Evolutionary conservation across 2,329 filamentous ascomycete species (phyloP), one percentile per base, ranked within the genome.

Genomic region (Alternaria triticina): DNA sequence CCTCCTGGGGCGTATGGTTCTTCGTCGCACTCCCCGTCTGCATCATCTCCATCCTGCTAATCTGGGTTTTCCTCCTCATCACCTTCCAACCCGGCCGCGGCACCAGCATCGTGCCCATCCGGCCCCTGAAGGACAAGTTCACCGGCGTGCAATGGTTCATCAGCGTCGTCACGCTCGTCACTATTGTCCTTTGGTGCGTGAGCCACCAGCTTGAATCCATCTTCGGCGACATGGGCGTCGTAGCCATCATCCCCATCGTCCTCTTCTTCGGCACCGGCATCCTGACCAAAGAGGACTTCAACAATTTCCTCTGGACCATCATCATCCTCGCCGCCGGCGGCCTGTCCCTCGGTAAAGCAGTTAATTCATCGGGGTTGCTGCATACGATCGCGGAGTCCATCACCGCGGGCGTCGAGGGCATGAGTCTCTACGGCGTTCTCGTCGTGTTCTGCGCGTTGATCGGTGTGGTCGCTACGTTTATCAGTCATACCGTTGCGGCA

Each of bases 261-360:
- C 85, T 97, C 45, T 99, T 99, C 86, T 99, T 99, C 74, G 96
- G 96, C 58, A 94, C 94, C 2, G 96, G 96, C 11, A 95, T 98
- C 70, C 85, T 99, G 30, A 98, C 94, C 52, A 99, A 98, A 82
- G 96, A 98, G 81, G 96, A 99, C 82, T 99, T 99, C 79, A 99
- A 99, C 85, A 99, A 99, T 81, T 99, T 99, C 81, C 91, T 97
- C 43, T 99, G 96, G 96, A 99, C 96, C 20, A 99, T 99, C 81
- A 97, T 99, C 81, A 98, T 99, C 74, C 90, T 99, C 20, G 96
- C 96, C 0, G 95, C 96, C 0, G 96, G 96, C 50, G 96, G 96
- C 8, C 83, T 99, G 33, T 94, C 94, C 1, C 88, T 99, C 0
- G 96, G 96, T 60, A 97, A 97, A 79, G 92, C 95, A 0, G 96